These are phyloP conservation scores for Cyclanthera cordifolia DNA, from an alignment of 306 rosid species.

Conservation along the genomic window DNA sequence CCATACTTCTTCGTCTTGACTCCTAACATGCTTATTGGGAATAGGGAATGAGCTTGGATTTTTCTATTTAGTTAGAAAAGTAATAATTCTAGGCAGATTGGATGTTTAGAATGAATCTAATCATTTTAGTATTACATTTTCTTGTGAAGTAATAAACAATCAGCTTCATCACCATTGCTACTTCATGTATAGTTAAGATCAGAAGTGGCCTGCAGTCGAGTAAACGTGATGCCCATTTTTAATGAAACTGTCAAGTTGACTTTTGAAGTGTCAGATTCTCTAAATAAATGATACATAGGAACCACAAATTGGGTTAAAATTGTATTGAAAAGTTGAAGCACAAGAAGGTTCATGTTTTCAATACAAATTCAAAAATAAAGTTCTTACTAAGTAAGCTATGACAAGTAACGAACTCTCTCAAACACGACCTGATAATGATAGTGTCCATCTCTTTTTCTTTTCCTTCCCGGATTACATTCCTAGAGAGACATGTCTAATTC, in stretches of 20 bases:
- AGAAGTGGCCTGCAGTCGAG: too few relatives aligned
- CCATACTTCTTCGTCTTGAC: constrained; percentile 1
- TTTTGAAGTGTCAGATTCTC: too few relatives aligned
- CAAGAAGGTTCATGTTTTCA: background rate
- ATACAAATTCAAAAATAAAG: background rate
- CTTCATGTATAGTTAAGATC: too few relatives aligned
- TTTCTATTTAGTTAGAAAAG: background rate
- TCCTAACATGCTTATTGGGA: background rate
- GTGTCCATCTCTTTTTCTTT: background rate
- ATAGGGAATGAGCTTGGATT: background rate
- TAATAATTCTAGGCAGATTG: background rate
- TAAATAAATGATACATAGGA: too few relatives aligned
- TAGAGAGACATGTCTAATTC: too few relatives aligned
- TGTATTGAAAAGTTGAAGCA: too few relatives aligned
- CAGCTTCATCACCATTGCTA: too few relatives aligned
- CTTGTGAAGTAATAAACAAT: background rate
- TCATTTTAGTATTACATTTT: background rate
- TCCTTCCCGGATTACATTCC: too few relatives aligned
- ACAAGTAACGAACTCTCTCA: background rate
- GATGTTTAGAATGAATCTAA: constrained; percentile 1
- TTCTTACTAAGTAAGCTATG: background rate
- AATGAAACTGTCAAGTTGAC: too few relatives aligned
- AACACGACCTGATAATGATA: background rate
- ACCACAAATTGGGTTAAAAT: too few relatives aligned
- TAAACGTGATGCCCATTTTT: too few relatives aligned